A percentile compares a stretch with the other conserved stretches of the same genome.
Conservation (phyloP, 192 early-diverging fungal genomes). For the Gigaspora rosea region DNA sequence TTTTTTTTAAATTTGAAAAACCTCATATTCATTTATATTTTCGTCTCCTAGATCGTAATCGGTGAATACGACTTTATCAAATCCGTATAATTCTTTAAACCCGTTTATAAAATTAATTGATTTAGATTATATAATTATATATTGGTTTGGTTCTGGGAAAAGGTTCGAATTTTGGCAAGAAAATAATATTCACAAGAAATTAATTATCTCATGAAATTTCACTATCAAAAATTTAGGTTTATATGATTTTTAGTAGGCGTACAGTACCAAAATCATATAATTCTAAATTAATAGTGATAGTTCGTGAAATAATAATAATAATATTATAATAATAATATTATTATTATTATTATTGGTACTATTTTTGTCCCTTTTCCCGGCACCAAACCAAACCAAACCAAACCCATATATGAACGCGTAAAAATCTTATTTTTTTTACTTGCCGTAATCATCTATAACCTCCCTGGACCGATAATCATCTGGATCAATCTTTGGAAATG, state of each 20-base stretch:
- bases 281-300: background rate
- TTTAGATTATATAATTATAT: no score
- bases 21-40: background rate
- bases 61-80: background rate
- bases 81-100: background rate
- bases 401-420: no score
- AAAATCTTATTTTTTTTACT: background rate
- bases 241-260: no score
- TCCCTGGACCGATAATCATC: background rate
- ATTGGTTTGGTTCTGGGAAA: background rate
- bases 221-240: background rate
- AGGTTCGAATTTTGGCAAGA: background rate
- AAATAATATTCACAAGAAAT: background rate
- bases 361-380: background rate
- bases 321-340: background rate
- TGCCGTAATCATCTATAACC: background rate
- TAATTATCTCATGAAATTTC: background rate
- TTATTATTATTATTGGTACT: background rate
- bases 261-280: background rate
- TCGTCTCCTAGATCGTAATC: no score
- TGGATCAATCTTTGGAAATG: constrained; percentile 1
- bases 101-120: no score
- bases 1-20: constrained; percentile 36
- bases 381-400: no score
- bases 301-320: no score